Conservation (phyloP, 148 eudicot genomes). For the Rhododendron mucronatum region DNA sequence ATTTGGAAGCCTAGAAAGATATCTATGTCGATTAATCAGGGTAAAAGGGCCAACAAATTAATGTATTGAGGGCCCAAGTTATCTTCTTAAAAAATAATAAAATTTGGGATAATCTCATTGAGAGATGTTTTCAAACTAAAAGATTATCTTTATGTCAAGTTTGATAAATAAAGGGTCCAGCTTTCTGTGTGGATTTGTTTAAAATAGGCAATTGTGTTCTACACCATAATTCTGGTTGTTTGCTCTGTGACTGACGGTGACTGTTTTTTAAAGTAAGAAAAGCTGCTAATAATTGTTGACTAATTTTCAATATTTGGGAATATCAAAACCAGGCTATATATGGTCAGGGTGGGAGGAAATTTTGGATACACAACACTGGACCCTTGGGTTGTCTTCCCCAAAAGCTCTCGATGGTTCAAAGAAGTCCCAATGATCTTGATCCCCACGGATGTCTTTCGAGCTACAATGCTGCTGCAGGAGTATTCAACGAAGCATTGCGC, state of each 20-base stretch:
- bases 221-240: neutral
- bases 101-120: neutral
- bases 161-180: neutral
- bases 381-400: constrained; percentile 95
- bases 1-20: neutral
- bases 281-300: neutral
- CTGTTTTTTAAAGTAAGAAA: neutral
- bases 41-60: neutral
- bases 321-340: constrained; percentile 43
- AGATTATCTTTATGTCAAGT: neutral
- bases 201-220: neutral
- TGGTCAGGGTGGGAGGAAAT: constrained; percentile 71
- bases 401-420: constrained; percentile 49
- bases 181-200: neutral
- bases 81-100: neutral
- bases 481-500: constrained; percentile 60
- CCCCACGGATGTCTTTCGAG: constrained; percentile 58
- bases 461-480: constrained; percentile 59
- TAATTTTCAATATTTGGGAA: neutral
- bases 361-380: constrained; percentile 94
- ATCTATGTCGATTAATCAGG: neutral
- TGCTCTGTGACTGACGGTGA: neutral
- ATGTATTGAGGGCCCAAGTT: neutral
- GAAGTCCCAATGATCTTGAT: constrained; percentile 42
- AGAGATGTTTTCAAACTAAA: neutral